phyloP scores from a whole-genome alignment of 164 flowering plant genomes.

The Aristolochia contorta region DNA sequence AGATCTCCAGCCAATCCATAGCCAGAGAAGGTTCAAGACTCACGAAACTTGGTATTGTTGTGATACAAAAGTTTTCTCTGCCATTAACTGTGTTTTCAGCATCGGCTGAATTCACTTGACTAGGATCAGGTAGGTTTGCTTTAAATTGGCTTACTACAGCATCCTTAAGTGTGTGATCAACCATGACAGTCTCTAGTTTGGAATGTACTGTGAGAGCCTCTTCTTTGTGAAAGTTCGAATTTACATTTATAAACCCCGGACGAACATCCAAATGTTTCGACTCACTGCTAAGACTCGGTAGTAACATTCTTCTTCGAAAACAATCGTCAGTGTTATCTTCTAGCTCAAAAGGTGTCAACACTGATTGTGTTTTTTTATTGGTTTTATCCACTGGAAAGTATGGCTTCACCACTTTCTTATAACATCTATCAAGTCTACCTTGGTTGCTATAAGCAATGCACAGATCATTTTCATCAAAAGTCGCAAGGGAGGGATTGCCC shows the following conservation, averaged over 20 bases:
- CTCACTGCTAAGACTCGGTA: conserved; percentile 9
- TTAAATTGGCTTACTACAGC: conserved; percentile 19
- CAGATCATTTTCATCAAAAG: too few species aligned
- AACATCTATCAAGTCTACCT: too few species aligned
- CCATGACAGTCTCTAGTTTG: neutral
- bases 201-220: conserved; percentile 11
- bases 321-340: conserved; percentile 6
- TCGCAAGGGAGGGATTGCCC: too few species aligned
- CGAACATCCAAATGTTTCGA: conserved; percentile 22
- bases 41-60: conserved; percentile 47
- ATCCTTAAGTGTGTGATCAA: conserved; percentile 14
- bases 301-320: conserved; percentile 9
- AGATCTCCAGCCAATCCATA: conserved; percentile 93
- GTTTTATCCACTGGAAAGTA: conserved; percentile 13
- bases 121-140: conserved; percentile 9
- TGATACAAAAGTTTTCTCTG: conserved; percentile 16
- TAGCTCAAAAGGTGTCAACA: conserved; percentile 18
- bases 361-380: conserved; percentile 9
- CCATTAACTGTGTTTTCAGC: conserved; percentile 14
- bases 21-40: conserved; percentile 92
- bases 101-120: conserved; percentile 20
- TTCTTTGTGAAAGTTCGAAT: conserved; percentile 17
- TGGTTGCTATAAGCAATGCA: too few species aligned
- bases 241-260: conserved; percentile 9
- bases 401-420: conserved; percentile 6